Conservation (phyloP, 768 basidiomycete species). For the Lactifluus piperatus region DNA sequence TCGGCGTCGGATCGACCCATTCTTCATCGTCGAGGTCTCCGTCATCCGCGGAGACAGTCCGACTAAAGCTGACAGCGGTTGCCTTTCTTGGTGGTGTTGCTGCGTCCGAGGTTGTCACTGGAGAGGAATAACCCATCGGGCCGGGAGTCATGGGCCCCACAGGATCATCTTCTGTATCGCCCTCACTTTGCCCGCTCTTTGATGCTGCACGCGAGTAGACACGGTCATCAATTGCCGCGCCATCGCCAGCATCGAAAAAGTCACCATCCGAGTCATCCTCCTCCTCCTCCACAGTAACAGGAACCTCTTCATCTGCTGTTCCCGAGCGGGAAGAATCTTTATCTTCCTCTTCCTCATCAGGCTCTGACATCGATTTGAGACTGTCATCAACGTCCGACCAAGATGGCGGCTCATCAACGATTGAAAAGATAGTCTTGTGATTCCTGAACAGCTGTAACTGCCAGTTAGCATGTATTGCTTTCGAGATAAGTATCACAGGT, state of each 20-base stretch:
- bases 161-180: conserved; percentile 64
- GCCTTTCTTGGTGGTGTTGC: conserved; percentile 21
- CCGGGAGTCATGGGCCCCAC: conserved; percentile 65
- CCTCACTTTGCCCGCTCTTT: conserved; percentile 40
- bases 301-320: conserved; percentile 21
- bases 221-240: conserved; percentile 31
- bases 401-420: conserved; percentile 80
- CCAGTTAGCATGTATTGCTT: background rate
- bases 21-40: conserved; percentile 38
- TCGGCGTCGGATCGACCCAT: conserved; percentile 62
- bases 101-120: conserved; percentile 4
- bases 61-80: conserved; percentile 26
- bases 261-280: conserved; percentile 36
- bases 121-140: conserved; percentile 28
- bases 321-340: conserved; percentile 21
- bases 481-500: conserved; percentile 7
- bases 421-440: conserved; percentile 66
- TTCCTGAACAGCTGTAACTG: conserved; percentile 33
- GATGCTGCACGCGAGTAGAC: conserved; percentile 32
- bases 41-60: conserved; percentile 29
- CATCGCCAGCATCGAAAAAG: conserved; percentile 41
- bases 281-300: conserved; percentile 22
- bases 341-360: conserved; percentile 56
- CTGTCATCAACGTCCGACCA: conserved; percentile 77
- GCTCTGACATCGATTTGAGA: conserved; percentile 75